A percentile compares a stretch with the other conserved stretches of the same genome.
Evolutionary conservation across 805 yeast species (phyloP).

Genomic region (Yarrowia divulgata): DNA sequence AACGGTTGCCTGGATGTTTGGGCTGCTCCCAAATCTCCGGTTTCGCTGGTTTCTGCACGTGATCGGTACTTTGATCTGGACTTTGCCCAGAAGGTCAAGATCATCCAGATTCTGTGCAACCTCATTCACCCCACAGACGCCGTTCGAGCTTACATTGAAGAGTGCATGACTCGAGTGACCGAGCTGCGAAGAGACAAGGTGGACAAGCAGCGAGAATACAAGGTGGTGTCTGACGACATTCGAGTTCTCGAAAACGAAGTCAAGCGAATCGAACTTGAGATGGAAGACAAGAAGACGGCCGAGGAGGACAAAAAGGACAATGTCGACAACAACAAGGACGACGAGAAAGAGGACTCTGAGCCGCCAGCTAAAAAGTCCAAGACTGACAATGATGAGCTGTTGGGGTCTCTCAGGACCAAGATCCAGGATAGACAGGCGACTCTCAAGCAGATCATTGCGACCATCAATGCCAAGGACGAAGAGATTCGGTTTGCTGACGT

Average conservation of each 20-base stretch:
- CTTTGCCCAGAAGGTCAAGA: conserved; percentile 61
- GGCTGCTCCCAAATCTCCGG: conserved; percentile 60
- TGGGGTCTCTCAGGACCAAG: conserved; percentile 42
- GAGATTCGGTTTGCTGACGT: conserved; percentile 63
- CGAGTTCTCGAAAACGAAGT: conserved; percentile 44
- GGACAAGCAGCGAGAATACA: conserved; percentile 69
- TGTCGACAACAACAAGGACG: conserved; percentile 14
- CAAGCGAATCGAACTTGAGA: conserved; percentile 20
- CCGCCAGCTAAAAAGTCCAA: conserved; percentile 17
- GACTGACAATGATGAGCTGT: conserved; percentile 10
- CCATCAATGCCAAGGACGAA: conserved; percentile 57
- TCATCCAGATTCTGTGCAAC: conserved; percentile 68
- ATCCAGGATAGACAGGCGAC: conserved; percentile 47
- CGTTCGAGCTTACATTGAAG: conserved; percentile 70
- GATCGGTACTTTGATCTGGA: conserved; percentile 65
- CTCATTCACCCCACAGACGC: conserved; percentile 64
- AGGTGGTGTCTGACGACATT: conserved; percentile 60
- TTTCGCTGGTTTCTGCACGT: conserved; percentile 59
- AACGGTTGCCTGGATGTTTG: conserved; percentile 58
- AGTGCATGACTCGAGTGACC: conserved; percentile 69
- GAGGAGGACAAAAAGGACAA: conserved; percentile 30
- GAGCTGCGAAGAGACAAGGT: conserved; percentile 68
- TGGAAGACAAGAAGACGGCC: conserved; percentile 1
- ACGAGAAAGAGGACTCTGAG: background rate
- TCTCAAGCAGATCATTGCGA: conserved; percentile 43